phyloP scores from a whole-genome alignment of 179 eudicot species.

The Gypsophila paniculata region DNA sequence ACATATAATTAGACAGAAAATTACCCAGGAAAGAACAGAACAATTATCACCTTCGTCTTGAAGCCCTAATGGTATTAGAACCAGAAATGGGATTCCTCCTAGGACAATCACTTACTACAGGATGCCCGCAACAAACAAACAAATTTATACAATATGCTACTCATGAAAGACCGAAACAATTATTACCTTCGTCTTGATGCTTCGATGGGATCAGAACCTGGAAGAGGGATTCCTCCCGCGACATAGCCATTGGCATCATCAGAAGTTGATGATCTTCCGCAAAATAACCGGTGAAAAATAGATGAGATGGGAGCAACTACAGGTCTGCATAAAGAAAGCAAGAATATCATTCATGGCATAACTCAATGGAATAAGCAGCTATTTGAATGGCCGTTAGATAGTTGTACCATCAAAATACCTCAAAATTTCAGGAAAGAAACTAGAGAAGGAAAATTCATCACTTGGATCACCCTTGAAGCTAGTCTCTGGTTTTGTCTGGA shows the following conservation, averaged over 20 bases:
- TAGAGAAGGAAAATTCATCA: slow-evolving; percentile 87
- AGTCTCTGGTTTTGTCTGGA: slow-evolving; percentile 79
- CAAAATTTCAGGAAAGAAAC: slow-evolving; percentile 80
- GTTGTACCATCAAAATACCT: slow-evolving; percentile 52
- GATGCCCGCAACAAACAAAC: neutral
- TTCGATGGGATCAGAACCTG: slow-evolving; percentile 90
- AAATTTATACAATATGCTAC: neutral
- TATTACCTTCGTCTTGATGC: slow-evolving; percentile 92
- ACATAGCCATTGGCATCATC: slow-evolving; percentile 54
- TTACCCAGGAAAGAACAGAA: no score
- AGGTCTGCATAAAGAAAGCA: slow-evolving; percentile 52
- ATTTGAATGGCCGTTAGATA: no score
- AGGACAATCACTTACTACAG: no score
- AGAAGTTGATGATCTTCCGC: slow-evolving; percentile 60
- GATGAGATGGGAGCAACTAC: slow-evolving; percentile 77
- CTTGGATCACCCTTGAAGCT: slow-evolving; percentile 91
- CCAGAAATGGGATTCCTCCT: no score
- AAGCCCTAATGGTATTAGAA: no score
- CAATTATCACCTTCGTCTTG: no score
- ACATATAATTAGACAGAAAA: neutral
- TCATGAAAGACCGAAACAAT: neutral
- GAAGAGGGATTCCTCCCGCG: slow-evolving; percentile 62
- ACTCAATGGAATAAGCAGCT: neutral
- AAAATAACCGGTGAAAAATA: slow-evolving; percentile 70
- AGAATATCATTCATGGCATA: neutral